Percentiles rank a stretch among this genome's conserved stretches.
Evolutionary conservation across 805 yeast genomes (phyloP).

Genomic region (Brettanomyces naardenensis): DNA sequence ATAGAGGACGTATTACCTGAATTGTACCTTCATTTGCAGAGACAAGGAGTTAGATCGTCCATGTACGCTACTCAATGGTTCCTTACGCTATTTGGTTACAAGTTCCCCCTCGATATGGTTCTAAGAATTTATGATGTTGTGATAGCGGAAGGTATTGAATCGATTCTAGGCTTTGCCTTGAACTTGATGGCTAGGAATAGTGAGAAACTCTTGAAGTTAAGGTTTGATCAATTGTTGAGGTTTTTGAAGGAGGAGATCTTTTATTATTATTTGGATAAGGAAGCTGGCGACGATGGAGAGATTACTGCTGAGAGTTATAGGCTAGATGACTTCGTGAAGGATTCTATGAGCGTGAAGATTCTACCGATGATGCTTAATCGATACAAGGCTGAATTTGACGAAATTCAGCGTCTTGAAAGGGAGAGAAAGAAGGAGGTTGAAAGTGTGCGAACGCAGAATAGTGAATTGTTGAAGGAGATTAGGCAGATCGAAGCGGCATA

Average conservation of each 20-base stretch:
- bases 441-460: slow-evolving; percentile 53
- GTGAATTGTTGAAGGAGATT: slow-evolving; percentile 64
- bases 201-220: slow-evolving; percentile 44
- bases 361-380: slow-evolving; percentile 65
- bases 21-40: slow-evolving; percentile 63
- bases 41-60: slow-evolving; percentile 84
- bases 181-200: slow-evolving; percentile 71
- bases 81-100: slow-evolving; percentile 88
- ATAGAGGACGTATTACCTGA: slow-evolving; percentile 71
- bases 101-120: slow-evolving; percentile 85
- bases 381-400: slow-evolving; percentile 67
- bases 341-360: slow-evolving; percentile 67
- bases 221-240: slow-evolving; percentile 70
- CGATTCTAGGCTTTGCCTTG: slow-evolving; percentile 75
- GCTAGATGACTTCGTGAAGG: slow-evolving; percentile 67
- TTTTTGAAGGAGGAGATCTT: slow-evolving; percentile 77
- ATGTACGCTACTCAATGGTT: slow-evolving; percentile 99
- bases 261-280: slow-evolving; percentile 41
- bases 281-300: slow-evolving; percentile 7
- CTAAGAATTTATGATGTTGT: slow-evolving; percentile 81
- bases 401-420: slow-evolving; percentile 59
- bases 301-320: slow-evolving; percentile 35
- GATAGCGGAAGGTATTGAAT: slow-evolving; percentile 86
- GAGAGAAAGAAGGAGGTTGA: slow-evolving; percentile 60
- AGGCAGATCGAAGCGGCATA: slow-evolving; percentile 64